phyloP scores from a whole-genome alignment of 148 eudicot species.

The Suaeda aralocaspica region DNA sequence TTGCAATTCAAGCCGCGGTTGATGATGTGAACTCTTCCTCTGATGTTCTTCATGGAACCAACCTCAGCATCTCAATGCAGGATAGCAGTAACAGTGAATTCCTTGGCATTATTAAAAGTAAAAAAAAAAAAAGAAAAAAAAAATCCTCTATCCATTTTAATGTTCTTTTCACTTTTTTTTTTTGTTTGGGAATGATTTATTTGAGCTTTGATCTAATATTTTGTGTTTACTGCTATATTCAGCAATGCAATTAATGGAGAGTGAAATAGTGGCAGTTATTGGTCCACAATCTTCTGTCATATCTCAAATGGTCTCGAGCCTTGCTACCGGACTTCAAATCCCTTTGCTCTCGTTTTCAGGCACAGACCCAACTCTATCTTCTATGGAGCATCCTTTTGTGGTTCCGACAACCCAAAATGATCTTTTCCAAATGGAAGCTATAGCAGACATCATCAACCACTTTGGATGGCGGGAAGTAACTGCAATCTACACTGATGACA shows the following conservation, averaged over 20 bases:
- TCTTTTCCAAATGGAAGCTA: constrained; percentile 60
- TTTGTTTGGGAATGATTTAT: neutral
- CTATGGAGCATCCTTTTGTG: constrained; percentile 50
- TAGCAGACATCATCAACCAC: constrained; percentile 49
- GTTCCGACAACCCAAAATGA: constrained; percentile 49
- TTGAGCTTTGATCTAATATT: neutral
- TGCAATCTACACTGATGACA: constrained; percentile 60
- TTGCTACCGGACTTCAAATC: constrained; percentile 58
- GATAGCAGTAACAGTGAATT: constrained; percentile 52
- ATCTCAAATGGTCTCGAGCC: constrained; percentile 44
- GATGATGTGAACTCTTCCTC: constrained; percentile 62
- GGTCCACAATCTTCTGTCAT: constrained; percentile 64
- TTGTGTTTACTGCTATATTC: constrained; percentile 14
- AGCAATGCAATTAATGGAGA: constrained; percentile 75
- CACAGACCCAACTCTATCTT: constrained; percentile 55
- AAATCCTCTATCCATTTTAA: neutral
- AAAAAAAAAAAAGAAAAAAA: too few species aligned
- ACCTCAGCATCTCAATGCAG: constrained; percentile 42
- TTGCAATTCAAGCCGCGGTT: constrained; percentile 60
- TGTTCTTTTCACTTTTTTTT: constrained; percentile 3
- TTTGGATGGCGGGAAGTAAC: constrained; percentile 60
- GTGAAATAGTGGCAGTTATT: constrained; percentile 52
- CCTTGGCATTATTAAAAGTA: constrained; percentile 53
- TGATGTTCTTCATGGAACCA: constrained; percentile 48
- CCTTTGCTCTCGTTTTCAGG: constrained; percentile 62